Conservation (phyloP, 192 early-diverging fungal genomes). For the Phlyctochytrium planicorne region DNA sequence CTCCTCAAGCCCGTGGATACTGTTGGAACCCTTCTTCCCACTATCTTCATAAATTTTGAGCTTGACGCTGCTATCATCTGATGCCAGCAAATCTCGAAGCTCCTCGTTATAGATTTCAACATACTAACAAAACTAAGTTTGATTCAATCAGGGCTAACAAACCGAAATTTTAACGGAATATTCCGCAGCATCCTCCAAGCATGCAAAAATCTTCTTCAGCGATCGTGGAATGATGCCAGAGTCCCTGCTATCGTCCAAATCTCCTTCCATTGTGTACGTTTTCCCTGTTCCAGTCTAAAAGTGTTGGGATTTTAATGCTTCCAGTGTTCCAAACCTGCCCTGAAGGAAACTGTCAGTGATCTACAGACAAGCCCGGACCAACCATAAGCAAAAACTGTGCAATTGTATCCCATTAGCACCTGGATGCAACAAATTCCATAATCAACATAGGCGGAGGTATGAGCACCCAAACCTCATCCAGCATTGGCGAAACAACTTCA, state of each 20-base stretch:
- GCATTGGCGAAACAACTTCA: slow-evolving; percentile 78
- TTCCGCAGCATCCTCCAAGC: slow-evolving; percentile 69
- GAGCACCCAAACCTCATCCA: slow-evolving; percentile 70
- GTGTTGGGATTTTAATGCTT: slow-evolving; percentile 1
- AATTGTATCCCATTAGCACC: slow-evolving; percentile 79
- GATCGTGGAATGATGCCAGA: slow-evolving; percentile 93
- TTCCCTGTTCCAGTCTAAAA: slow-evolving; percentile 91
- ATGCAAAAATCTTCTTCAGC: slow-evolving; percentile 75
- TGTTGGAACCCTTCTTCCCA: slow-evolving; percentile 66
- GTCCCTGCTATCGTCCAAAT: slow-evolving; percentile 57
- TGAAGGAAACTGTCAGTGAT: slow-evolving; percentile 8
- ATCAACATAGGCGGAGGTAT: slow-evolving; percentile 15
- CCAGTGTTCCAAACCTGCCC: slow-evolving; percentile 11
- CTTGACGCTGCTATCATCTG: slow-evolving; percentile 43
- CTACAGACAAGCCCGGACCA: slow-evolving; percentile 1
- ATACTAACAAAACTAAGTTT: slow-evolving; percentile 36
- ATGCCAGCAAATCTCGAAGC: slow-evolving; percentile 81
- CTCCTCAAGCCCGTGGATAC: slow-evolving; percentile 83
- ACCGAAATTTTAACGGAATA: slow-evolving; percentile 81
- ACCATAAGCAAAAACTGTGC: slow-evolving; percentile 68
- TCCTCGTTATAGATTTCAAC: slow-evolving; percentile 97
- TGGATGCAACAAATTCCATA: slow-evolving; percentile 16
- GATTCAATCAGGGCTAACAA: background rate
- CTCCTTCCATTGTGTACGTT: slow-evolving; percentile 95
- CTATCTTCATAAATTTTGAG: slow-evolving; percentile 74